phyloP scores from a whole-genome alignment of 495 filamentous ascomycete genomes.

The Aspergillus avenaceus region DNA sequence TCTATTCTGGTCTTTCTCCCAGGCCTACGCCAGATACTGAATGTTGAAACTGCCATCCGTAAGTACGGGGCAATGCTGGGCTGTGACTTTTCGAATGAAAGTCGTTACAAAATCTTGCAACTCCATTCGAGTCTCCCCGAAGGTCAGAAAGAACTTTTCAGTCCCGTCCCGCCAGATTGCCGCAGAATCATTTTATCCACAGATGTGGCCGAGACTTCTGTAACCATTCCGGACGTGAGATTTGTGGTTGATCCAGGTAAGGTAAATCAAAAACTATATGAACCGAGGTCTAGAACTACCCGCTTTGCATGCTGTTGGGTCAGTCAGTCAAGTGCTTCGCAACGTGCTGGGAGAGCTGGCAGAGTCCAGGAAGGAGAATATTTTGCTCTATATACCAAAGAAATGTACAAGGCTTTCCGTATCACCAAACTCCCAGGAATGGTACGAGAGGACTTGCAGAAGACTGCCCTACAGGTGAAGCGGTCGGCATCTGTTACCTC shows the following conservation, averaged over 20 bases:
- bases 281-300: constrained; percentile 40
- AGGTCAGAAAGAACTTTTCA: constrained; percentile 43
- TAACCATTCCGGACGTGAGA: constrained; percentile 57
- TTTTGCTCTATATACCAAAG: constrained; percentile 50
- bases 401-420: constrained; percentile 45
- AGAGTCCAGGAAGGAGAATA: constrained; percentile 56
- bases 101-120: constrained; percentile 42
- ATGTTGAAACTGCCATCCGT: constrained; percentile 29
- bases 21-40: constrained; percentile 48
- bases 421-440: constrained; percentile 42
- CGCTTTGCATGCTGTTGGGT: constrained; percentile 48
- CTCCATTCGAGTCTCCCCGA: constrained; percentile 51
- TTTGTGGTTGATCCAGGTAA: constrained; percentile 56
- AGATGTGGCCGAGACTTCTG: constrained; percentile 58
- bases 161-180: constrained; percentile 40
- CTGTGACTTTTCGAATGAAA: constrained; percentile 40
- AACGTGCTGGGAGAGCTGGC: constrained; percentile 56
- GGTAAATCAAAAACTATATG: constrained; percentile 47
- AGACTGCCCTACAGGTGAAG: constrained; percentile 15
- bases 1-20: constrained; percentile 58
- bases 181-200: constrained; percentile 56
- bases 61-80: constrained; percentile 20
- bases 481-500: not conserved
- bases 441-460: constrained; percentile 10
- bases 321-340: constrained; percentile 50